Evolutionary conservation across 1,284 basidiomycete species (phyloP), one percentile per base, ranked within the genome.

Genomic region (Sanghuangporus weigelae): DNA sequence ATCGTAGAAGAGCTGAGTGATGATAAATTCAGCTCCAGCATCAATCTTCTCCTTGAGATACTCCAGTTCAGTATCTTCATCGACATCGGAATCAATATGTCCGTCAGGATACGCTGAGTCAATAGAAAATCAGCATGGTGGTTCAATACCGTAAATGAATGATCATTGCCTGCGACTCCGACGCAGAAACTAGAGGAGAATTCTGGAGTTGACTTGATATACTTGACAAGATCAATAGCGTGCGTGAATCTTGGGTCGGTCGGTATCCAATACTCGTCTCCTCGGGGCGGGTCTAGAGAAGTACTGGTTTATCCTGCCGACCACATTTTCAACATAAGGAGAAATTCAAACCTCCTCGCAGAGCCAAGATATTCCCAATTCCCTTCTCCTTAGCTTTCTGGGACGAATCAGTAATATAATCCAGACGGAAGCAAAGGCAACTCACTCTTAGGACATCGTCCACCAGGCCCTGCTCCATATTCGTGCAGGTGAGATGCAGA

Each of bases 1-100:
- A 70, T 98, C 96, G 78, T 99, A 99, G 76, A 99, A 99, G 60
- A 99, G 83, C 72, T 99, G 97, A 0, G 97, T 98, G 66, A 99
- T 84, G 68, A 99, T 93, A 74, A 96, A 98, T 67, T 97, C 90
- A 1, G 96, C 95, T 4, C 97, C 97, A 0, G 94, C 95, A 67
- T 98, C 92, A 36, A 98, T 87, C 76, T 99, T 99, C 50, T 83
- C 82, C 76, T 95, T 95, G 65, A 99, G 79, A 70, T 88, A 81
- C 2, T 81, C 76, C 21, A 99, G 80, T 70, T 96, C 92, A n/a
- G 78, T 78, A 58, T 92, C 87, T 67, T 86, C 85, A 60, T 80
- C 78, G 5, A 78, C 75, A 23, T 83, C 77, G 51, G 82, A 82
- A 69, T 94, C 90, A 4, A 88, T 82, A 73, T 98, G 93, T 2